A percentile compares a stretch with the other conserved stretches of the same genome.
Evolutionary conservation across 1,284 basidiomycete species (phyloP).

Genomic region (Trametes polyzona): DNA sequence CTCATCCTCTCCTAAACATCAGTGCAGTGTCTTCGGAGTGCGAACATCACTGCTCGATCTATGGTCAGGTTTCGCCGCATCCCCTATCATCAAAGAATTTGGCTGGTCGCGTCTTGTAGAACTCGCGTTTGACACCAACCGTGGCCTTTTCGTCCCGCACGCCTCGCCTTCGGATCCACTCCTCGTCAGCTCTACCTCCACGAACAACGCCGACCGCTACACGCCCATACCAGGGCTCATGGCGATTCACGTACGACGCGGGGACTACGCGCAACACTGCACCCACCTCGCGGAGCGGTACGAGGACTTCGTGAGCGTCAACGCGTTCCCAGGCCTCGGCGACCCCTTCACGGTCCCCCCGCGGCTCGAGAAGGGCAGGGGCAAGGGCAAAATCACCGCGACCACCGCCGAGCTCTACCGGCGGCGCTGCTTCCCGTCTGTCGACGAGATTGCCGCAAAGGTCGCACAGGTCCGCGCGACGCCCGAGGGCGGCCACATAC

Average conservation of each 20-base stretch:
- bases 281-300: constrained; percentile 44
- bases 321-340: constrained; percentile 43
- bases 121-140: constrained; percentile 42
- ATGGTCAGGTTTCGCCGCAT: constrained; percentile 40
- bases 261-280: constrained; percentile 62
- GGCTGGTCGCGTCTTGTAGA: constrained; percentile 47
- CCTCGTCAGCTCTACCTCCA: constrained; percentile 19
- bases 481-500: constrained; percentile 31
- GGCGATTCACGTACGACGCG: constrained; percentile 63
- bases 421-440: constrained; percentile 51
- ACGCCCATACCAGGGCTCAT: constrained; percentile 47
- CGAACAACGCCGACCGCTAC: constrained; percentile 25
- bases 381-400: no score
- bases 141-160: constrained; percentile 32
- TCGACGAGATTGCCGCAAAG: constrained; percentile 46
- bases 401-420: constrained; percentile 44
- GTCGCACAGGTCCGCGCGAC: constrained; percentile 41
- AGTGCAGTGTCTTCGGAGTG: constrained; percentile 39
- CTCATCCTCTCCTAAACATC: not conserved
- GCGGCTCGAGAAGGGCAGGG: constrained; percentile 25
- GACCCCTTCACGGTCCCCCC: constrained; percentile 41
- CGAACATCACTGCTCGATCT: constrained; percentile 39
- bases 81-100: constrained; percentile 42
- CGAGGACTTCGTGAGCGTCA: constrained; percentile 46
- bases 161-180: not conserved